Base-by-base conservation (phyloP, 2,329 filamentous ascomycete genomes). In the Aspergillus phoenicis region DNA sequence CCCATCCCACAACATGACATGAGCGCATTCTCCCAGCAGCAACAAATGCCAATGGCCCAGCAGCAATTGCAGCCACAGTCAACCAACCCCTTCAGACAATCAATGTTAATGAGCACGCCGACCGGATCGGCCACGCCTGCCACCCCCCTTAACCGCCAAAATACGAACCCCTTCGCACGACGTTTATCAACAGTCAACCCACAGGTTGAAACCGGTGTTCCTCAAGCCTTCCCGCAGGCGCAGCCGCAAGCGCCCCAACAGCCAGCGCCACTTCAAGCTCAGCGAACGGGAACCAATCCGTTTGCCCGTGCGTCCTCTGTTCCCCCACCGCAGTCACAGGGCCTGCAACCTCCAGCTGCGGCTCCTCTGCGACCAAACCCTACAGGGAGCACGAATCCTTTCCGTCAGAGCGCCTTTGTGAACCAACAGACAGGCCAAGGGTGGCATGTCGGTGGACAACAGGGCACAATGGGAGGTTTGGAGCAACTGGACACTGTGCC, bases 81-180 rank as follows among this genome's bases (percentile, higher is more conserved):
- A 22, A 97, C 93, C 7, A 99, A 99, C 73, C 95, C 95, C 0
- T 99, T 99, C 85, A 86, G 95, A 45, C 90, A 93, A 72, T 97
- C 94, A 1, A 94, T 94, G 88, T 82, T 97, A 79, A 51, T 73
- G 52, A 68, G 62, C 71, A 79, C 70, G 63, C 77, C 79, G 20
- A 86, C 86, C 7, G 84, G 84, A 56, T 75, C 81, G 61, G 73
- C 80, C 63, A 75, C 80, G 30, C 73, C 81, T n/a, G 73, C 80
- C 64, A 72, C 78, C 60, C 72, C 82, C 49, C 69, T 83, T 52
- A 77, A 78, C 57, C 86, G 87, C 33, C 89, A 91, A 71, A 89
- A 89, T 30, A 96, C 91, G 3, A 97, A 96, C 70, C 93, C 93
- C 0, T 96, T 98, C 74, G 91, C 93, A 5, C 91, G 91, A 72